Conservation (phyloP, 805 yeast species). For the Nakazawaea peltata region DNA sequence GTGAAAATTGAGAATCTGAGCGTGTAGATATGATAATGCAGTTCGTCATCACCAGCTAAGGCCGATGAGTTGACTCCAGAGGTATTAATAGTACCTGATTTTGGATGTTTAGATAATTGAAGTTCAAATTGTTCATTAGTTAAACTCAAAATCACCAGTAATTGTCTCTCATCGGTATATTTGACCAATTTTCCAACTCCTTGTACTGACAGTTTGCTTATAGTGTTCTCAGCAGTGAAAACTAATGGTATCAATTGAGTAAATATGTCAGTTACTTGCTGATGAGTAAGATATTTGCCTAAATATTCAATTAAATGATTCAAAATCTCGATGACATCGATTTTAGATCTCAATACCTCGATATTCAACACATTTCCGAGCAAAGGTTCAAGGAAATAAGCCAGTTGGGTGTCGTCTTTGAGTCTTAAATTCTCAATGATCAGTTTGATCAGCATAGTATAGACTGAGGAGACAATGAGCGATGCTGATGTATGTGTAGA, state of each 20-base stretch:
- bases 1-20: slow-evolving; percentile 9
- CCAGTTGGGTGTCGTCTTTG: slow-evolving; percentile 11
- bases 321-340: slow-evolving; percentile 56
- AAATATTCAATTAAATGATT: slow-evolving; percentile 45
- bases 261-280: slow-evolving; percentile 17
- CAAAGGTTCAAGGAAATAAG: slow-evolving; percentile 24
- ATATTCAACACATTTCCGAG: slow-evolving; percentile 29
- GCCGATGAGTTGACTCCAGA: too few relatives aligned
- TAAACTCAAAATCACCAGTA: slow-evolving; percentile 14
- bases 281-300: slow-evolving; percentile 18
- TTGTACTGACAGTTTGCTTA: slow-evolving; percentile 34
- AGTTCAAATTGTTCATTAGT: slow-evolving; percentile 12
- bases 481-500: too few relatives aligned
- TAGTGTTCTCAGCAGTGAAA: slow-evolving; percentile 32
- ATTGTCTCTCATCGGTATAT: slow-evolving; percentile 15
- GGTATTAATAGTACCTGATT: too few relatives aligned
- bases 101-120: not conserved
- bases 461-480: slow-evolving; percentile 37
- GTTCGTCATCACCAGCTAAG: too few relatives aligned
- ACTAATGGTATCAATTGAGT: slow-evolving; percentile 26
- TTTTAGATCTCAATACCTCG: slow-evolving; percentile 17
- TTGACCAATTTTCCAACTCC: slow-evolving; percentile 29
- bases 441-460: slow-evolving; percentile 44
- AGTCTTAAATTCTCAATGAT: slow-evolving; percentile 28
- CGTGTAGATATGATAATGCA: slow-evolving; percentile 2